A percentile compares a stretch with the other conserved stretches of the same genome.
Evolutionary conservation across 2,329 filamentous ascomycete species (phyloP).

Genomic region (Pseudopithomyces chartarum): DNA sequence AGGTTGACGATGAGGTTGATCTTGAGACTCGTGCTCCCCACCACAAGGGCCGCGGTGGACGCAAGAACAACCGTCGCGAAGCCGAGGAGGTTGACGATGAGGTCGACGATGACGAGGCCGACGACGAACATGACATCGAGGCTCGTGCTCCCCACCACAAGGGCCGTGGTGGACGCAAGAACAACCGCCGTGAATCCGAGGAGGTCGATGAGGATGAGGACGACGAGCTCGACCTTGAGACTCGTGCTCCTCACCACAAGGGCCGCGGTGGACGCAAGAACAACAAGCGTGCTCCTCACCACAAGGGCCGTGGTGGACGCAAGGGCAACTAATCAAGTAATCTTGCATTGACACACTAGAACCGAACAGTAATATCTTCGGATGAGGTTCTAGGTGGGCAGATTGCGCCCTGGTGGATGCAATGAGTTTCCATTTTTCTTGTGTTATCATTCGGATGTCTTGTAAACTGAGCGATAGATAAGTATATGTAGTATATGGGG

Average conservation of each 20-base stretch:
- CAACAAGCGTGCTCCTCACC: neutral
- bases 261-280: neutral
- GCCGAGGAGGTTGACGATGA: neutral
- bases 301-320: neutral
- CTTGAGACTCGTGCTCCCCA: conserved; percentile 1
- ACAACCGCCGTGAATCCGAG: neutral
- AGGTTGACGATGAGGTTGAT: neutral
- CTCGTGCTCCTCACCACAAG: neutral
- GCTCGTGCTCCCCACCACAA: conserved; percentile 5
- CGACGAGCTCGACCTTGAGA: neutral
- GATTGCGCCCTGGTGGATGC: neutral
- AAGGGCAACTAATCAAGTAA: conserved; percentile 1
- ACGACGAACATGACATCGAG: neutral
- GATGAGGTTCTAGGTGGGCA: neutral
- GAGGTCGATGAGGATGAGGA: neutral
- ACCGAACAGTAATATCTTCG: neutral
- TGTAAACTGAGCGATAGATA: neutral
- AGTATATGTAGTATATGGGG: conserved; percentile 5
- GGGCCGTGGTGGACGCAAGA: neutral
- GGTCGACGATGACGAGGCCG: neutral
- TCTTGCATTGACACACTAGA: neutral
- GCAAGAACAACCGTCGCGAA: neutral
- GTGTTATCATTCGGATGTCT: neutral
- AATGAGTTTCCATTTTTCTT: neutral
- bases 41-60: neutral